phyloP scores from a whole-genome alignment of 2,329 filamentous ascomycete genomes.

The Colletotrichum abscissum region DNA sequence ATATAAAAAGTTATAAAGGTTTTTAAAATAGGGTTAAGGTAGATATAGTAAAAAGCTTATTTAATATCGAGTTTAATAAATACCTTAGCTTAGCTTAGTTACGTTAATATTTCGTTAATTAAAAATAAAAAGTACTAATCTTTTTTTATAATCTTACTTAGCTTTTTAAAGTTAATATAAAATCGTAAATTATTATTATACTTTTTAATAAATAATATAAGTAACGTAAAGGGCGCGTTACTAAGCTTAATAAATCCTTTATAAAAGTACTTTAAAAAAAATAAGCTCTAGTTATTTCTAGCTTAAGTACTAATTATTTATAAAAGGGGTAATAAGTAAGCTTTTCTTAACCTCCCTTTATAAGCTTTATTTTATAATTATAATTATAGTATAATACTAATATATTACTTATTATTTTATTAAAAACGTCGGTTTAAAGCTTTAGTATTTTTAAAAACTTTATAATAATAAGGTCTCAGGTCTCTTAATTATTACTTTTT shows the following conservation, averaged over 20 bases:
- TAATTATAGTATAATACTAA: rapidly evolving
- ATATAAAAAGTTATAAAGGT: too few species aligned
- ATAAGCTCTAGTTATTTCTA: neutral
- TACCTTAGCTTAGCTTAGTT: too few species aligned
- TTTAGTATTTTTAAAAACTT: neutral
- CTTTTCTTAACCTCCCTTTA: neutral
- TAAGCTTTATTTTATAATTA: neutral
- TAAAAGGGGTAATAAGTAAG: neutral
- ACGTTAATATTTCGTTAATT: too few species aligned
- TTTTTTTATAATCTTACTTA: too few species aligned
- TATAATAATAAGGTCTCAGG: neutral
- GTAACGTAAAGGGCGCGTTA: neutral
- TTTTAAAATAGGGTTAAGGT: too few species aligned
- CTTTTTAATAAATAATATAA: neutral
- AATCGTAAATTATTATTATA: neutral
- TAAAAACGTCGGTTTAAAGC: neutral
- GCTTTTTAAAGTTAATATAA: neutral
- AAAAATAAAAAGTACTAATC: too few species aligned
- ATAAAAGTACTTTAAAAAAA: neutral
- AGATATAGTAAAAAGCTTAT: too few species aligned
- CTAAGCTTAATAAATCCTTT: neutral
- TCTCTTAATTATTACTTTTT: neutral
- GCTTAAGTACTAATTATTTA: neutral
- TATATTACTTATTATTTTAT: neutral
- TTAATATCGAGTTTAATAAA: too few species aligned